Evolutionary conservation across 2,329 filamentous ascomycete species (phyloP).

Genomic region (Fusarium succisae): DNA sequence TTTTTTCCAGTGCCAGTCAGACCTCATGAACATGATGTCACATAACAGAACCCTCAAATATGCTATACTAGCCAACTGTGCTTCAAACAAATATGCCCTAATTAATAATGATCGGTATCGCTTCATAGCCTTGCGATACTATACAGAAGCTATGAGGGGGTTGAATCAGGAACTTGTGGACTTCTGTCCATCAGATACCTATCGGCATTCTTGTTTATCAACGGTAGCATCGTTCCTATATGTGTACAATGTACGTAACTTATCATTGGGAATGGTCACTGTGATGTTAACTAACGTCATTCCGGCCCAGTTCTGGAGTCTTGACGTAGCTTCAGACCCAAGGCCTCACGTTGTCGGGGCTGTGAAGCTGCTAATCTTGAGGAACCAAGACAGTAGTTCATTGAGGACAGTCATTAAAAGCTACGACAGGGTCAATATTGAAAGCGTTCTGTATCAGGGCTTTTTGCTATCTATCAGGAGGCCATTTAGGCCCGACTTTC

Average conservation of each 20-base stretch:
- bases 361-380: background rate
- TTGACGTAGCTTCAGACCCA: background rate
- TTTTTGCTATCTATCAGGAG: background rate
- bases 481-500: background rate
- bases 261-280: too few relatives aligned
- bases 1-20: background rate
- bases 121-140: background rate
- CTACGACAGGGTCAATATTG: background rate
- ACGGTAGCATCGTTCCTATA: background rate
- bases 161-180: background rate
- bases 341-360: background rate
- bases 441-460: background rate
- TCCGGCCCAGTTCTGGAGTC: background rate
- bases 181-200: background rate
- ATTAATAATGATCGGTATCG: background rate
- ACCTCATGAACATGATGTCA: background rate
- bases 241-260: background rate
- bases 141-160: background rate
- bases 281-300: background rate
- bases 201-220: background rate
- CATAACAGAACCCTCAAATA: background rate
- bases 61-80: background rate
- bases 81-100: background rate
- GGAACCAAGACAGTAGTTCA: background rate
- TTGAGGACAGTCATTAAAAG: background rate